Evolutionary conservation across 2,329 filamentous ascomycete genomes (phyloP).

Genomic region (Sarocladium brachiariae): DNA sequence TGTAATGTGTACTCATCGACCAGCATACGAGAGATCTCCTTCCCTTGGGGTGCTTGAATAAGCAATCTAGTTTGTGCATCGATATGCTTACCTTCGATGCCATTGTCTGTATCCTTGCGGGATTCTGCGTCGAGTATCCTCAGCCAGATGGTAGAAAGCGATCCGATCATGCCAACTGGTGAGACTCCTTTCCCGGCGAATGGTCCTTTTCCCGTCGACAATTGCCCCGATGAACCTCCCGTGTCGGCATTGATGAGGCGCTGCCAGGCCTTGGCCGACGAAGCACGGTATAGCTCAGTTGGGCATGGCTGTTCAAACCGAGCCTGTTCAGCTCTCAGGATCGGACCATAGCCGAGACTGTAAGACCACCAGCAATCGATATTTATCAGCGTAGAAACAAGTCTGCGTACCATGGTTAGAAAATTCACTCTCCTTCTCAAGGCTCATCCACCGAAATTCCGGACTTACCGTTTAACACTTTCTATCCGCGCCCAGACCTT

Average conservation of each 20-base stretch:
- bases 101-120: neutral
- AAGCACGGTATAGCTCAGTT: neutral
- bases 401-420: neutral
- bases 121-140: neutral
- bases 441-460: neutral
- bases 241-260: neutral
- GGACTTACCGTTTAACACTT: neutral
- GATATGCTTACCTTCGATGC: neutral
- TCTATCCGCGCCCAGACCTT: neutral
- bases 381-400: neutral
- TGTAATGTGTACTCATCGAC: neutral
- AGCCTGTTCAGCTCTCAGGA: neutral
- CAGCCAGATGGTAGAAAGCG: neutral
- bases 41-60: neutral
- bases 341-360: neutral
- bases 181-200: no score
- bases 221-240: neutral
- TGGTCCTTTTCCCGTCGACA: neutral
- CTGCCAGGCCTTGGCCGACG: neutral
- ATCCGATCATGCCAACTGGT: neutral
- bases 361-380: neutral
- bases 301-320: neutral
- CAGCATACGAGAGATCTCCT: neutral
- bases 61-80: neutral
- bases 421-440: neutral